Evolutionary conservation across 257 asterid genomes (phyloP).

Genomic region (Solanum acaule): DNA sequence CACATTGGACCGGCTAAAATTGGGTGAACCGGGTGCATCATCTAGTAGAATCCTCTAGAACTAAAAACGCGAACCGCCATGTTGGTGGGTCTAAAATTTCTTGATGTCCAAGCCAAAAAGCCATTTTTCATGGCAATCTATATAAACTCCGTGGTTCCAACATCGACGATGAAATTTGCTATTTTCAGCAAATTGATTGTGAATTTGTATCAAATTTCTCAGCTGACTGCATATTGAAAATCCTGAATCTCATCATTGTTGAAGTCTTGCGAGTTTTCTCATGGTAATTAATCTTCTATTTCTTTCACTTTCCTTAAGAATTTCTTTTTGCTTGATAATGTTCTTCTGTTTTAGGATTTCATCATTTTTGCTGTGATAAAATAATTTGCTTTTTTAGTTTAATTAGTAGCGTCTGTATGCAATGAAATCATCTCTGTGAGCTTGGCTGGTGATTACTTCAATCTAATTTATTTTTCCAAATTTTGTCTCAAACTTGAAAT

Average conservation of each 20-base stretch:
- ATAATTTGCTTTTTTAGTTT: not conserved
- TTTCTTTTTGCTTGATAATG: not conserved
- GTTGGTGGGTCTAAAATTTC: not conserved
- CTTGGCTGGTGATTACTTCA: not conserved
- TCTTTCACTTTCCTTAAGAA: not conserved
- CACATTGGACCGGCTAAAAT: not conserved
- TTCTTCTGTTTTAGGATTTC: not conserved
- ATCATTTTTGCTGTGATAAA: not conserved
- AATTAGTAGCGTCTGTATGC: not conserved
- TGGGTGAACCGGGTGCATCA: not conserved
- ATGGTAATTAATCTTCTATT: not conserved
- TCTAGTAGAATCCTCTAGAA: not conserved
- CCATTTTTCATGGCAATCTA: not conserved
- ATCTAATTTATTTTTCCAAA: not conserved
- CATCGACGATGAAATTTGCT: not conserved
- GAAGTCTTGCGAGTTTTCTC: not conserved
- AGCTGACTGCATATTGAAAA: not conserved
- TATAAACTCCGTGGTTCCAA: not conserved
- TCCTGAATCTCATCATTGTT: not conserved
- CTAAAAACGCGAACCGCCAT: not conserved
- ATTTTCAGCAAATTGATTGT: not conserved
- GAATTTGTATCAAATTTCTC: not conserved
- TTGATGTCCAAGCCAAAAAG: slow-evolving; percentile 1
- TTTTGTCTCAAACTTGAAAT: not conserved
- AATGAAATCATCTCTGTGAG: not conserved